Conservation (phyloP, 331 rosid genomes). For the Quercus tomentella region DNA sequence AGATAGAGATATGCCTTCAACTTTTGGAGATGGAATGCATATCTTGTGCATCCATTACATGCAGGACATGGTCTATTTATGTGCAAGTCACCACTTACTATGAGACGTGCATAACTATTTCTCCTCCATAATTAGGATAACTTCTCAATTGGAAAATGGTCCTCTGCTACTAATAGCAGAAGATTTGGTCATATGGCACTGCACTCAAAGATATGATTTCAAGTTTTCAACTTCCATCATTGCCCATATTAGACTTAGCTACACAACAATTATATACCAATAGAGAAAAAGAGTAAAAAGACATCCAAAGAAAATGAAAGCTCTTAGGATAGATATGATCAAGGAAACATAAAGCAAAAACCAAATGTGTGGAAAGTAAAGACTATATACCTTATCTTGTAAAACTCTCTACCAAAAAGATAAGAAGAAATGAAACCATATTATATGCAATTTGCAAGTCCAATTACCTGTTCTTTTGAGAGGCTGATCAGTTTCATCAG, state of each 20-base stretch:
- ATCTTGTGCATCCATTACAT: too few relatives aligned
- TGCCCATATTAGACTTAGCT: too few relatives aligned
- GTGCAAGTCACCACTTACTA: too few relatives aligned
- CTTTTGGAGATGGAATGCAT: too few relatives aligned
- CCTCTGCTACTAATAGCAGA: too few relatives aligned
- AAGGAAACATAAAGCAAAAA: not conserved
- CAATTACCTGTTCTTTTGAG: constrained; percentile 25
- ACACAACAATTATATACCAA: too few relatives aligned
- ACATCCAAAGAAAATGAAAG: not conserved
- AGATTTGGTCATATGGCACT: not conserved
- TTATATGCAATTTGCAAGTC: not conserved
- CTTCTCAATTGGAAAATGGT: too few relatives aligned
- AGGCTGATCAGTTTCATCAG: not conserved
- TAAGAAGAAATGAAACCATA: too few relatives aligned
- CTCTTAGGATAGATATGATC: not conserved
- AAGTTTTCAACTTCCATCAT: too few relatives aligned
- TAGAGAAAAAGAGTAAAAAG: not conserved
- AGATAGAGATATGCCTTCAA: not conserved
- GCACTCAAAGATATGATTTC: not conserved
- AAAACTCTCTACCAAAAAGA: not conserved
- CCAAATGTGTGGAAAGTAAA: not conserved
- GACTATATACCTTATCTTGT: not conserved
- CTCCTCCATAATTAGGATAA: too few relatives aligned
- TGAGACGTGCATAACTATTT: too few relatives aligned
- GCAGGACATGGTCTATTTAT: too few relatives aligned